Evolutionary conservation across 805 yeast genomes (phyloP).

Genomic region (Millerago galiae): DNA sequence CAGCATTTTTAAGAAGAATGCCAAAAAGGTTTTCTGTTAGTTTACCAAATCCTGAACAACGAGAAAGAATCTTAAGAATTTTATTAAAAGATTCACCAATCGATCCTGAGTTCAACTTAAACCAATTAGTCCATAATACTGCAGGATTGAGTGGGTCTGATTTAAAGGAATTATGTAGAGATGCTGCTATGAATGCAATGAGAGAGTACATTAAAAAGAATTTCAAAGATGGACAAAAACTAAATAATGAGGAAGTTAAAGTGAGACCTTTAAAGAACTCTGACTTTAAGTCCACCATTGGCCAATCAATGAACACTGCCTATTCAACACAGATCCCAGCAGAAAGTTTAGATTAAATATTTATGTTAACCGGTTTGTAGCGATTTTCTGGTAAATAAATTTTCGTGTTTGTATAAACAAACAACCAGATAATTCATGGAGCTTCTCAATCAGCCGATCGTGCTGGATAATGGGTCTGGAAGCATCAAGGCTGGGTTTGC

Average conservation of each 20-base stretch:
- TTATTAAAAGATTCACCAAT: slow-evolving; percentile 59
- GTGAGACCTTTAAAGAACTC: slow-evolving; percentile 55
- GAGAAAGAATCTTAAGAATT: slow-evolving; percentile 64
- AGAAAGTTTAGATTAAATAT: slow-evolving; percentile 3
- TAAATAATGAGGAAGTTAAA: slow-evolving; percentile 31
- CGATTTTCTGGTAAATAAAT: not conserved
- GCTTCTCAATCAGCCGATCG: slow-evolving; percentile 64
- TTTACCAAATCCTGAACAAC: slow-evolving; percentile 62
- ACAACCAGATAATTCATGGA: not conserved
- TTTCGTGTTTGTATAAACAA: slow-evolving; percentile 1
- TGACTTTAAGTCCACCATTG: slow-evolving; percentile 41
- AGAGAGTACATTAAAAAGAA: slow-evolving; percentile 73
- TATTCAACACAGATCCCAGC: slow-evolving; percentile 7
- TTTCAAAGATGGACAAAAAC: slow-evolving; percentile 25
- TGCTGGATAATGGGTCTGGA: slow-evolving; percentile 84
- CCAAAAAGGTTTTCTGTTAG: slow-evolving; percentile 82
- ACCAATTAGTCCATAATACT: slow-evolving; percentile 54
- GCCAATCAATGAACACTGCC: slow-evolving; percentile 11
- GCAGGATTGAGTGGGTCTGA: slow-evolving; percentile 87
- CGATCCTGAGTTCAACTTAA: slow-evolving; percentile 52
- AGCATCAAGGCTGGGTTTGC: slow-evolving; percentile 85
- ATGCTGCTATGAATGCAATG: slow-evolving; percentile 86
- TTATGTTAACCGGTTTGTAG: not conserved
- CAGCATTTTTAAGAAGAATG: slow-evolving; percentile 86
- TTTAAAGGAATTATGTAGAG: slow-evolving; percentile 83